A percentile compares a stretch with the other conserved stretches of the same genome.
These are phyloP conservation scores for Thermothielavioides terrestris DNA, from an alignment of 495 filamentous ascomycete species.

Conservation along the genomic window DNA sequence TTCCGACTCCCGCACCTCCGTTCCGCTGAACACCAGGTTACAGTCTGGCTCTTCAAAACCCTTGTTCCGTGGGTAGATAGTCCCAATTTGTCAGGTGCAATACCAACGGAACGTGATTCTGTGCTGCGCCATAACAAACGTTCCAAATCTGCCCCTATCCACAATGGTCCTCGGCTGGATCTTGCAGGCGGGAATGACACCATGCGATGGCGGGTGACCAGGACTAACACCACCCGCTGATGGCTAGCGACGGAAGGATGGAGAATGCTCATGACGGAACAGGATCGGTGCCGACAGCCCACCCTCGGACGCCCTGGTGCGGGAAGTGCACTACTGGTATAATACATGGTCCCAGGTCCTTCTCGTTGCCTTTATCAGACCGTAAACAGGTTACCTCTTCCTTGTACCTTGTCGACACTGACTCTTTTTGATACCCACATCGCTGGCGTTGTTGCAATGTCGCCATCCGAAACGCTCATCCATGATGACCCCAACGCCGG, in stretches of 20 bases:
- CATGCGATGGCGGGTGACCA: background rate
- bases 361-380: too few relatives aligned
- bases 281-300: background rate
- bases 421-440: too few relatives aligned
- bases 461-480: conserved; percentile 9
- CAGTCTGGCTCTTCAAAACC: too few relatives aligned
- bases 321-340: background rate
- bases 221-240: background rate
- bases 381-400: too few relatives aligned
- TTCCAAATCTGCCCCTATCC: too few relatives aligned
- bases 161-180: background rate
- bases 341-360: background rate
- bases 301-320: background rate
- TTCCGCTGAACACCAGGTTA: too few relatives aligned
- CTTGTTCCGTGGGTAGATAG: background rate
- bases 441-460: conserved; percentile 8
- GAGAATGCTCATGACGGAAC: background rate
- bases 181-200: conserved; percentile 2
- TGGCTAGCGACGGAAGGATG: background rate
- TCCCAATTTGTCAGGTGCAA: background rate
- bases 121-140: too few relatives aligned
- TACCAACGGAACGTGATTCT: background rate
- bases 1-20: conserved; percentile 20
- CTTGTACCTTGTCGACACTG: too few relatives aligned
- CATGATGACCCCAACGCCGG: background rate